A percentile compares a stretch with the other conserved stretches of the same genome.
Evolutionary conservation across 148 eudicot genomes (phyloP).

Genomic region (Linanthus parryae): DNA sequence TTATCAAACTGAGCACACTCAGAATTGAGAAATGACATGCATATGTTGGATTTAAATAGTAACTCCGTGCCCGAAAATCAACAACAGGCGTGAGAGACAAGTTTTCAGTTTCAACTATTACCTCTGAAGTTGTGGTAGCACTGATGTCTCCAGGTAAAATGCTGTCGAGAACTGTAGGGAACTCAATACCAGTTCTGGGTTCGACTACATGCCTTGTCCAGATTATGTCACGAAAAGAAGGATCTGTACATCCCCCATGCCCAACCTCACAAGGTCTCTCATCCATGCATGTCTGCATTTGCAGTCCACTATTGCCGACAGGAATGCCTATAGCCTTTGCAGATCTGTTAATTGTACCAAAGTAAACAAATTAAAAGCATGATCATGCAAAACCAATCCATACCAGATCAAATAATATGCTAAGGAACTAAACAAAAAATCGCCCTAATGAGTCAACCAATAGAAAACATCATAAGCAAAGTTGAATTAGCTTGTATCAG

Average conservation of each 20-base stretch:
- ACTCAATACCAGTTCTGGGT: slow-evolving; percentile 82
- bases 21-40: neutral
- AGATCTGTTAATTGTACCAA: slow-evolving; percentile 29
- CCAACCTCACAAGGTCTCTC: slow-evolving; percentile 53
- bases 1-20: no score
- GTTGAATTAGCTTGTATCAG: neutral
- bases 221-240: slow-evolving; percentile 28
- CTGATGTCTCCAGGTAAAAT: slow-evolving; percentile 36
- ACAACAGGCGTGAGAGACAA: neutral
- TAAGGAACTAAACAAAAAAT: slow-evolving; percentile 1
- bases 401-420: no score
- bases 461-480: neutral
- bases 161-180: slow-evolving; percentile 55
- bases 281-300: slow-evolving; percentile 34
- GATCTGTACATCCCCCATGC: slow-evolving; percentile 32
- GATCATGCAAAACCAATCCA: neutral
- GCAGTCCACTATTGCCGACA: slow-evolving; percentile 28
- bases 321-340: slow-evolving; percentile 38
- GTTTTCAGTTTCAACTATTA: slow-evolving; percentile 7
- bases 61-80: neutral
- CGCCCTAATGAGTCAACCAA: neutral
- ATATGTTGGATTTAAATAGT: neutral
- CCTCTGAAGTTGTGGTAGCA: slow-evolving; percentile 62
- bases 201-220: slow-evolving; percentile 59
- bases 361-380: neutral